A percentile compares a stretch with the other conserved stretches of the same genome.
Conservation (phyloP, 148 eudicot species). For the Amaranthus hypochondriacus region DNA sequence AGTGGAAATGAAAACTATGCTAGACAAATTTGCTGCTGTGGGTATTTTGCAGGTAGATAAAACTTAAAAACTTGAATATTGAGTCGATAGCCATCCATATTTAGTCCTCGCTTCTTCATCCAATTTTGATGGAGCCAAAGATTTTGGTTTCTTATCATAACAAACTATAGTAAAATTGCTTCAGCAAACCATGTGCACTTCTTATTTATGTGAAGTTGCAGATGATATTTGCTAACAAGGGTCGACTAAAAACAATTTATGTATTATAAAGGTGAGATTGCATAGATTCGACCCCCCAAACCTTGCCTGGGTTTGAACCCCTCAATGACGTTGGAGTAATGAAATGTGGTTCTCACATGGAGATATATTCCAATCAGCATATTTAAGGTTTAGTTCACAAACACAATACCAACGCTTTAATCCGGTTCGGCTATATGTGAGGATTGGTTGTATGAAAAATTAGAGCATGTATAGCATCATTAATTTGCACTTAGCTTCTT, state of each 20-base stretch:
- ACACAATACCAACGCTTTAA: neutral
- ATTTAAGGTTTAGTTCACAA: neutral
- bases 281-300: too few species aligned
- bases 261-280: neutral
- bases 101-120: neutral
- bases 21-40: constrained; percentile 96
- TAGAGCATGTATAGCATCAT: neutral
- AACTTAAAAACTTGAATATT: neutral
- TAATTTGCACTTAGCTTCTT: neutral
- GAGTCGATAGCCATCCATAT: neutral
- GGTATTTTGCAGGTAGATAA: constrained; percentile 75
- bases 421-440: neutral
- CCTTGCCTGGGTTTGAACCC: too few species aligned
- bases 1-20: constrained; percentile 49
- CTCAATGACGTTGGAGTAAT: too few species aligned
- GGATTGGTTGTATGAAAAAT: too few species aligned
- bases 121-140: too few species aligned
- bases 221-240: neutral
- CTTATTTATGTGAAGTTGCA: neutral
- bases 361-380: too few species aligned
- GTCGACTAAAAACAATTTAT: neutral
- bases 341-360: too few species aligned
- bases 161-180: too few species aligned
- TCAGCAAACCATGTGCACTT: neutral
- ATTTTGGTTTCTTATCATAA: too few species aligned